phyloP scores from a whole-genome alignment of 208 protist genomes.

The Cochliopodium minus region DNA sequence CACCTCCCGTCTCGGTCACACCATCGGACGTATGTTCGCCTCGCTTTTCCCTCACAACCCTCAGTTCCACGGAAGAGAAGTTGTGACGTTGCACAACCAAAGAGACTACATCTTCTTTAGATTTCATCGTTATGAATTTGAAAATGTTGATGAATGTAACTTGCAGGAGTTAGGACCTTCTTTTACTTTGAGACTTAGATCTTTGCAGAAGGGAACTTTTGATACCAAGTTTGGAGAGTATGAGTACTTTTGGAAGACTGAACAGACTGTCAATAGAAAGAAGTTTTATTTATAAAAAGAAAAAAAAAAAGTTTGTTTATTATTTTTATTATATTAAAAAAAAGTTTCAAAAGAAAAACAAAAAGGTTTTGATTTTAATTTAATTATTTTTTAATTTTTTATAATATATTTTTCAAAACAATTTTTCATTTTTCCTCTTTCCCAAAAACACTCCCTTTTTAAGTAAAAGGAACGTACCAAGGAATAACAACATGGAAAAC shows the following conservation, averaged over 20 bases:
- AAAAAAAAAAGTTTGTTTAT: no score
- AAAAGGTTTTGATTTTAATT: no score
- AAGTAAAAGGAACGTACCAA: conserved; percentile 11
- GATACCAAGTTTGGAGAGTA: conserved; percentile 71
- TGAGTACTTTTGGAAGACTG: conserved; percentile 72
- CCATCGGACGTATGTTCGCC: conserved; percentile 55
- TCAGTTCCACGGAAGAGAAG: conserved; percentile 60
- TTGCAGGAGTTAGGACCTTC: conserved; percentile 73
- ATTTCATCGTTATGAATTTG: conserved; percentile 71
- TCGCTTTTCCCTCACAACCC: conserved; percentile 60
- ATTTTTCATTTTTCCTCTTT: no score
- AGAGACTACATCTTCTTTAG: conserved; percentile 76
- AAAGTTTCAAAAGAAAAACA: no score
- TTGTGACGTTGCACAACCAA: conserved; percentile 73
- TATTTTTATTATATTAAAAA: no score
- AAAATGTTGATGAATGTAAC: conserved; percentile 44
- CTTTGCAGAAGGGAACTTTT: conserved; percentile 65
- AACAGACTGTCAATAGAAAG: conserved; percentile 7
- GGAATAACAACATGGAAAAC: conserved; percentile 12
- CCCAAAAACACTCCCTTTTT: no score
- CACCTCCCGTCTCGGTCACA: conserved; percentile 58
- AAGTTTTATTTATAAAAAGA: conserved; percentile 15
- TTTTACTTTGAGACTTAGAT: conserved; percentile 56
- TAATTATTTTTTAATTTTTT: no score
- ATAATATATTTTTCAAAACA: no score